phyloP scores from a whole-genome alignment of 805 yeast species.

The Saccharomycopsis oosterbeekiorum region DNA sequence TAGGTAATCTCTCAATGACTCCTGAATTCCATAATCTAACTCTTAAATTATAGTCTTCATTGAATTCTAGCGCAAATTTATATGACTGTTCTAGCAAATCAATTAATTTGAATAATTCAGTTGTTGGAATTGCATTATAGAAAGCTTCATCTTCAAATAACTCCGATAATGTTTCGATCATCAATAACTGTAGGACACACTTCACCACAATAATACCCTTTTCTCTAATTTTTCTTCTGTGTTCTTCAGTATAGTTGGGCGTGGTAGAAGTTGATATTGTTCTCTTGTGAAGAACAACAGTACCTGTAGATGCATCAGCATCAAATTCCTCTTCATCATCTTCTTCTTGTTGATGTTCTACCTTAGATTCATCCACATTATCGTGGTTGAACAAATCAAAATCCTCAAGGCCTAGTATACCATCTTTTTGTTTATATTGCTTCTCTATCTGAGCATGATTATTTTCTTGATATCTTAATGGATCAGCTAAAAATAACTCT shows the following conservation, averaged over 20 bases:
- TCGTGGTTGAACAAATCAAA: not conserved
- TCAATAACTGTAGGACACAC: slow-evolving; percentile 79
- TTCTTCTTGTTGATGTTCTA: not conserved
- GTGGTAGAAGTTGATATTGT: not conserved
- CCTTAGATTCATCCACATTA: not conserved
- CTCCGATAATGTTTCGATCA: slow-evolving; percentile 81
- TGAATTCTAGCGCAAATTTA: slow-evolving; percentile 76
- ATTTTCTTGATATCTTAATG: slow-evolving; percentile 21
- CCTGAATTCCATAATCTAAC: slow-evolving; percentile 89
- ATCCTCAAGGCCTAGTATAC: not conserved
- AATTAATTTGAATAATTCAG: slow-evolving; percentile 50
- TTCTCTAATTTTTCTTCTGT: slow-evolving; percentile 38
- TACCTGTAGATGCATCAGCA: slow-evolving; percentile 11
- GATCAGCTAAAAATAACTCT: slow-evolving; percentile 64
- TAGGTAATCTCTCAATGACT: slow-evolving; percentile 85
- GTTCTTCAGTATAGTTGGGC: slow-evolving; percentile 24
- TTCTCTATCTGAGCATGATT: slow-evolving; percentile 3
- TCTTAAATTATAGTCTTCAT: slow-evolving; percentile 79
- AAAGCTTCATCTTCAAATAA: slow-evolving; percentile 62
- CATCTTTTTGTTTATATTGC: not conserved
- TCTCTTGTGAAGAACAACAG: slow-evolving; percentile 5
- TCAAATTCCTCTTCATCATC: slow-evolving; percentile 1
- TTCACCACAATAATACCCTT: slow-evolving; percentile 79
- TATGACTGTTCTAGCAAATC: slow-evolving; percentile 57
- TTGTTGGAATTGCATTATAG: slow-evolving; percentile 58